Evolutionary conservation across 2,329 filamentous ascomycete species (phyloP), one percentile per base, ranked within the genome.

Genomic region (Colletotrichum brevisporum): DNA sequence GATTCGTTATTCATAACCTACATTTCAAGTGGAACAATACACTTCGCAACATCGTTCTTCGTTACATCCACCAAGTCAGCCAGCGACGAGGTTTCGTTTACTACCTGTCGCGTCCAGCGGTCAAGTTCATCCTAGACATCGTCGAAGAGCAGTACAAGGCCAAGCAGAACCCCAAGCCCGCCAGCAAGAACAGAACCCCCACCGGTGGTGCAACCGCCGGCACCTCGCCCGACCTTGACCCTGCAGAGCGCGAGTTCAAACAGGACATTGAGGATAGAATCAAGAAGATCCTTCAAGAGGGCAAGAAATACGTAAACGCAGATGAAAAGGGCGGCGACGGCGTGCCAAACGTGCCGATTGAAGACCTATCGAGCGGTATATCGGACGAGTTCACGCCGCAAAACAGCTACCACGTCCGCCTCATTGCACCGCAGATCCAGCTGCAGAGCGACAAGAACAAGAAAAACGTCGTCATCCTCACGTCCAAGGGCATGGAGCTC

Each of bases 11-110:
- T 60, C 96, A 99, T 84, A 99, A 99, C 75, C 89, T 97, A 78
- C 96, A 99, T 76, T 84, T 99, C 66, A 99, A 99, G 80, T 99
- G 96, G 96, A 98, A 97, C 83, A 99, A 99, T 75, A 89, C 95
- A 12, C 83, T 99, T 45, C 90, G 96, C 68, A 98, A 99, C 77
- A 98, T 98, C 75, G 96, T 99, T 57, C 88, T 99, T 48, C 93
- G 96, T 26, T 99, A 99, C 79, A 97, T 96, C 71, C 96, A 99
- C 77, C 96, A 99, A 83, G 96, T 97, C 75, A 94, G 95, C 78
- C 97, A 99, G 81, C 89, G 96, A 59, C 91, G 96, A 73, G 97
- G 96, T 60, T 98, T 99, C 77, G 91, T 99, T 36, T 99, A 99
- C 83, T 99, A 99, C 81, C 92, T 98, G 82, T 98, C 97, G 12